Conservation (phyloP, 441 rosid species). For the Euphorbia schlechtendalii region DNA sequence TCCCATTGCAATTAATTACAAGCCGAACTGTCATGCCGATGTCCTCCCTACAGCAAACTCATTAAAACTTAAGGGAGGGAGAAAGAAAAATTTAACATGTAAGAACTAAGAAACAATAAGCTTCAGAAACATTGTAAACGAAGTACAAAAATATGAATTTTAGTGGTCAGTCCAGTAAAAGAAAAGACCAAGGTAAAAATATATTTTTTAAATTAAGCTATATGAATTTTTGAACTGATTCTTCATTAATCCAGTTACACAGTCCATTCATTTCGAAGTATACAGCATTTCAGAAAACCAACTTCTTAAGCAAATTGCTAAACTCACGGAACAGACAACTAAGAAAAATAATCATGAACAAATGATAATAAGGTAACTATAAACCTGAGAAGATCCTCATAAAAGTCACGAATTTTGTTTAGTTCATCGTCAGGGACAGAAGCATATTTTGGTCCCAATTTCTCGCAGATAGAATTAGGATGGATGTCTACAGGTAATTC, state of each 20-base stretch:
- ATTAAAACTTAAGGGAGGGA: slow-evolving; percentile 16
- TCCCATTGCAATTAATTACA: slow-evolving; percentile 79
- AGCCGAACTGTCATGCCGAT: slow-evolving; percentile 82
- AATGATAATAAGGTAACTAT: neutral
- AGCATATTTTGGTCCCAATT: slow-evolving; percentile 71
- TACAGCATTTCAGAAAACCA: neutral
- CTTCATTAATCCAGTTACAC: neutral
- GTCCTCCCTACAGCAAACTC: slow-evolving; percentile 57
- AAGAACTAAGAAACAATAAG: neutral
- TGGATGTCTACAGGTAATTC: slow-evolving; percentile 69
- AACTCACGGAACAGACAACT: neutral
- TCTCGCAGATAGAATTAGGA: slow-evolving; percentile 70
- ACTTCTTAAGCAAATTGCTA: neutral
- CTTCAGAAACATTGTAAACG: neutral
- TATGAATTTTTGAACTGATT: neutral
- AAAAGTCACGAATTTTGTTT: slow-evolving; percentile 42
- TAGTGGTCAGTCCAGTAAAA: neutral
- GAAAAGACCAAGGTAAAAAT: neutral
- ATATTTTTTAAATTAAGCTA: neutral
- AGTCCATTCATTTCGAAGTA: neutral
- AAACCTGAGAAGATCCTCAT: slow-evolving; percentile 88
- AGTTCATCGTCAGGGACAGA: slow-evolving; percentile 50
- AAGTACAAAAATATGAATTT: slow-evolving; percentile 1
- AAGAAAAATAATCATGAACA: neutral
- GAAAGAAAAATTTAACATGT: no score